Percentiles rank a stretch among this genome's conserved stretches.
Conservation (phyloP, 495 filamentous ascomycete genomes). For the Hypoxylon fragiforme region DNA sequence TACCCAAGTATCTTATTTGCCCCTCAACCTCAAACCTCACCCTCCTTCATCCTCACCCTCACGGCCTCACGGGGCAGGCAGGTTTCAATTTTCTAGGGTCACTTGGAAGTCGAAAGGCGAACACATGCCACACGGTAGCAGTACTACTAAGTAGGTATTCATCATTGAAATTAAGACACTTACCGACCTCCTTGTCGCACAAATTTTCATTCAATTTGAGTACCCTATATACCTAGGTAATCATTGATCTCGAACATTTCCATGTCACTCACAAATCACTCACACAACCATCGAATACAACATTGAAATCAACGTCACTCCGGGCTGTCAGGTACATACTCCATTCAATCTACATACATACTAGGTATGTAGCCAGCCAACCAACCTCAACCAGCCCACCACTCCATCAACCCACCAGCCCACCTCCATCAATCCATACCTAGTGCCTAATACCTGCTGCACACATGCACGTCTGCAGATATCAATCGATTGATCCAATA, state of each 20-base stretch:
- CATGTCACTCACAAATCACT: conserved; percentile 3
- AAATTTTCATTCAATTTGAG: conserved; percentile 4
- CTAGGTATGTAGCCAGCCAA: too few species aligned
- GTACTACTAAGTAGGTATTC: too few species aligned
- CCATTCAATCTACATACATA: background rate
- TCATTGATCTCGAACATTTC: conserved; percentile 17
- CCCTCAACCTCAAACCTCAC: too few species aligned
- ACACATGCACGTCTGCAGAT: too few species aligned
- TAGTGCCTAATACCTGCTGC: too few species aligned
- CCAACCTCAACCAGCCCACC: too few species aligned
- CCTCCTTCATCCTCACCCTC: too few species aligned
- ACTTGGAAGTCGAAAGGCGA: conserved; percentile 19
- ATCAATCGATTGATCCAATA: too few species aligned
- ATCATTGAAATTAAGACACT: too few species aligned
- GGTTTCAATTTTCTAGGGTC: conserved; percentile 9
- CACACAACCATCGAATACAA: background rate
- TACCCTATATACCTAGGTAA: background rate
- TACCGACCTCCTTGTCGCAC: too few species aligned
- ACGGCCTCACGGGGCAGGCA: background rate
- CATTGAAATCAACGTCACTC: background rate
- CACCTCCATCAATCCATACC: too few species aligned
- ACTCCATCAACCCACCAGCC: too few species aligned
- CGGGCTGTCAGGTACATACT: background rate
- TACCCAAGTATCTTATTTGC: conserved; percentile 5
- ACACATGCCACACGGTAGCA: conserved; percentile 27